Percentiles rank a stretch among this genome's conserved stretches.
These are phyloP conservation scores for Colletotrichum eremochloae DNA, from an alignment of 2,329 filamentous ascomycete genomes.

Conservation along the genomic window DNA sequence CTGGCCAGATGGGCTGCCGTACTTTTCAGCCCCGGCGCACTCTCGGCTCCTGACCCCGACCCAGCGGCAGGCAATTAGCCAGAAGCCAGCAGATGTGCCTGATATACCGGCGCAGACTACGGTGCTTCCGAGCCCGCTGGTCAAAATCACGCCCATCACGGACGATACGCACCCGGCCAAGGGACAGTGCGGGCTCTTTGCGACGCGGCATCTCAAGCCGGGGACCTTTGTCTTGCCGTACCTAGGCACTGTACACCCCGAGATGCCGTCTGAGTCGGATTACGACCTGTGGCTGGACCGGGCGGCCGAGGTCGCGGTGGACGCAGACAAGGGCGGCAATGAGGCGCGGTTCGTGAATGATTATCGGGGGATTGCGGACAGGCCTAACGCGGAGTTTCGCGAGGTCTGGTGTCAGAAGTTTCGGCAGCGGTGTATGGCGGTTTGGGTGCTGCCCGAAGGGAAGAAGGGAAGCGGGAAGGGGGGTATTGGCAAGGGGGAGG, in stretches of 20 bases:
- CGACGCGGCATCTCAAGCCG: conserved; percentile 64
- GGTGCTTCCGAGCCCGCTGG: conserved; percentile 61
- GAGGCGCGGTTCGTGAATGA: conserved; percentile 78
- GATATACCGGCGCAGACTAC: conserved; percentile 53
- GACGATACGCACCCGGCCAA: conserved; percentile 67
- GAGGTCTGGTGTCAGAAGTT: conserved; percentile 68
- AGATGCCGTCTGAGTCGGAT: conserved; percentile 59
- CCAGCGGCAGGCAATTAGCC: conserved; percentile 57
- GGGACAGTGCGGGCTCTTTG: conserved; percentile 72
- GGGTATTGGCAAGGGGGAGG: conserved; percentile 69
- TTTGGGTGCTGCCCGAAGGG: conserved; percentile 66
- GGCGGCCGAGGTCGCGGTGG: conserved; percentile 69
- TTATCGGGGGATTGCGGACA: conserved; percentile 68
- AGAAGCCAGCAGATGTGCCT: conserved; percentile 44
- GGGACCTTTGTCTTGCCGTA: conserved; percentile 73
- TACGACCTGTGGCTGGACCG: conserved; percentile 76
- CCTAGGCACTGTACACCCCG: conserved; percentile 69
- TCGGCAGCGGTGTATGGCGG: conserved; percentile 67
- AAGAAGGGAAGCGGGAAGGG: conserved; percentile 52
- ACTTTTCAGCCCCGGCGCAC: conserved; percentile 65
- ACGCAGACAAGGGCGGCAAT: conserved; percentile 70
- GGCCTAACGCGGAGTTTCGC: conserved; percentile 71
- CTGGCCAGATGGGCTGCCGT: conserved; percentile 68
- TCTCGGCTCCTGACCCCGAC: conserved; percentile 58
- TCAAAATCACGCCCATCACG: conserved; percentile 67